Evolutionary conservation across 345 rosid species (phyloP).

Genomic region (Dipteronia dyeriana): DNA sequence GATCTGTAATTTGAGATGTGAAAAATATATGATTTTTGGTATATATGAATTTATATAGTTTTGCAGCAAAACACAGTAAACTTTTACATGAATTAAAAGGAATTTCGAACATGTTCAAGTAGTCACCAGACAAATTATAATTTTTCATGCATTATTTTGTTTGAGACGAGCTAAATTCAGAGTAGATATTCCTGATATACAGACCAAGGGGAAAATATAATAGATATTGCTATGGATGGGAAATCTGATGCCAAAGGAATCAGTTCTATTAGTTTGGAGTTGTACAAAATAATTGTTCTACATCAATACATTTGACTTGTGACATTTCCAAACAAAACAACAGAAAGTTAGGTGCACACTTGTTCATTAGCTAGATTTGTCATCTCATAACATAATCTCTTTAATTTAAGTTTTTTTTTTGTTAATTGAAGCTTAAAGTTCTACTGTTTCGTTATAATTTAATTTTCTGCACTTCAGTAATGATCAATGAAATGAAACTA

Average conservation of each 20-base stretch:
- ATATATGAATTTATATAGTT: neutral
- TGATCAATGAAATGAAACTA: slow-evolving; percentile 19
- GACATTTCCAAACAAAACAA: neutral
- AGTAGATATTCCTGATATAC: neutral
- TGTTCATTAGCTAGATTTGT: slow-evolving; percentile 1
- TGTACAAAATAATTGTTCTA: neutral
- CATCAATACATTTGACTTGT: neutral
- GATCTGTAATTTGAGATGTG: neutral
- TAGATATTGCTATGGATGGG: neutral
- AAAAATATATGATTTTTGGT: neutral
- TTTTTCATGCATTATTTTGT: slow-evolving; percentile 1
- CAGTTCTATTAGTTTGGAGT: neutral
- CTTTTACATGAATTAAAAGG: neutral
- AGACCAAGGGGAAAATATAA: neutral
- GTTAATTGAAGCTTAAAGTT: neutral
- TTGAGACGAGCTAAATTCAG: slow-evolving; percentile 5
- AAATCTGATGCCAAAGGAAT: neutral
- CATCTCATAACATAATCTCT: slow-evolving; percentile 13
- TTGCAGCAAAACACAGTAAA: neutral
- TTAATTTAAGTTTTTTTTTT: neutral
- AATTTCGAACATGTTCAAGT: neutral
- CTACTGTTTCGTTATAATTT: neutral
- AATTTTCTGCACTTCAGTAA: slow-evolving; percentile 6
- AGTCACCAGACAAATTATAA: neutral
- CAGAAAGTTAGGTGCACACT: neutral